These are phyloP conservation scores for Triglochin maritima DNA, from an alignment of 106 monocot species.

Conservation along the genomic window DNA sequence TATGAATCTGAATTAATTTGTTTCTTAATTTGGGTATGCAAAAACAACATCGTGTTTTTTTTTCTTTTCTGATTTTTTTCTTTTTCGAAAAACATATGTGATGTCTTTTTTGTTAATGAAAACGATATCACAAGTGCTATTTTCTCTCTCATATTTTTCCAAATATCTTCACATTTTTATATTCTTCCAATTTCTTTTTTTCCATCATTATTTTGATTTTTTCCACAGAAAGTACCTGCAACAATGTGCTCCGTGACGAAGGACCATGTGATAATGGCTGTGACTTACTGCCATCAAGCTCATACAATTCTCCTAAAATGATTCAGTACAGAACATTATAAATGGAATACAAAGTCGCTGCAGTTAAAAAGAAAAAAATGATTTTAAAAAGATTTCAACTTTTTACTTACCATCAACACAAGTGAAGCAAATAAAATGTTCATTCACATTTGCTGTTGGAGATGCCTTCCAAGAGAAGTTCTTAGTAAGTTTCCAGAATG, in stretches of 20 bases:
- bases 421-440: slow-evolving; percentile 82
- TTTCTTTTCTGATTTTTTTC: too few relatives aligned
- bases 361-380: neutral
- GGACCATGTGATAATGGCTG: slow-evolving; percentile 44
- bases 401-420: slow-evolving; percentile 58
- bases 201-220: too few relatives aligned
- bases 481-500: neutral
- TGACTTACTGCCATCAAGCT: slow-evolving; percentile 54
- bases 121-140: too few relatives aligned
- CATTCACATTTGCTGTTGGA: slow-evolving; percentile 32
- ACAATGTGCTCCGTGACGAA: slow-evolving; percentile 39
- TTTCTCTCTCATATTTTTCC: too few relatives aligned
- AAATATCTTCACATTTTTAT: too few relatives aligned
- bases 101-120: too few relatives aligned
- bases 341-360: neutral
- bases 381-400: neutral
- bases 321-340: neutral
- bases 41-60: too few relatives aligned
- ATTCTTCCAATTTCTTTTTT: too few relatives aligned
- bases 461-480: slow-evolving; percentile 30
- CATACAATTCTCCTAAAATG: slow-evolving; percentile 41
- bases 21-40: too few relatives aligned
- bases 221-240: too few relatives aligned
- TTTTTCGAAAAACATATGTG: too few relatives aligned
- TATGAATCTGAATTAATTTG: too few relatives aligned